Evolutionary conservation across 371 early-diverging fungal genomes (phyloP).

Genomic region (Umbelopsis sp.): DNA sequence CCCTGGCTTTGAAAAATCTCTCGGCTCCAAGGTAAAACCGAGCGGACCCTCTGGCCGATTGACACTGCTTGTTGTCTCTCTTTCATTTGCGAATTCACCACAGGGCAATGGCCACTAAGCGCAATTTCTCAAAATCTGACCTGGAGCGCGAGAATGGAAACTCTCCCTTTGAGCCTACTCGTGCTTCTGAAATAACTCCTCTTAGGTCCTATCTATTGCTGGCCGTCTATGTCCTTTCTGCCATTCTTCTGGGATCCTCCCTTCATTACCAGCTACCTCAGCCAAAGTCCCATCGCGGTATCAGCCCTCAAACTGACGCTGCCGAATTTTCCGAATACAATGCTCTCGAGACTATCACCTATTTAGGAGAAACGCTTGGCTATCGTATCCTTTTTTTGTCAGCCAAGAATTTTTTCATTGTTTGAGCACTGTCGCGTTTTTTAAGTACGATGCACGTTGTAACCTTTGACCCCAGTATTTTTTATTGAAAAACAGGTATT

Average conservation of each 20-base stretch:
- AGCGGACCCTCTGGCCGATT: constrained; percentile 10
- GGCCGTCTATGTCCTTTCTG: constrained; percentile 4
- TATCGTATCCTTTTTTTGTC: constrained; percentile 44
- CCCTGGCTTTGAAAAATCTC: not conserved
- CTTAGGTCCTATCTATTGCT: not conserved
- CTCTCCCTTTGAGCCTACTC: not conserved
- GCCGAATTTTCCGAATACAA: constrained; percentile 62
- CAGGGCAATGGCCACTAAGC: constrained; percentile 3
- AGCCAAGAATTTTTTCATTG: not conserved
- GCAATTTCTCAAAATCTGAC: not conserved
- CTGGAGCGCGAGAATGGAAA: not conserved
- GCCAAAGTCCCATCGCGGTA: constrained; percentile 43
- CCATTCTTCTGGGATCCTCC: constrained; percentile 23
- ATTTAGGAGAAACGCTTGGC: constrained; percentile 59
- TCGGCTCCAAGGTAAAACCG: not conserved
- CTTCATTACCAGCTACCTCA: constrained; percentile 42
- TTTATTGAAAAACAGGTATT: constrained; percentile 30
- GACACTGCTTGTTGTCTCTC: constrained; percentile 12
- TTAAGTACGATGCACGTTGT: not conserved
- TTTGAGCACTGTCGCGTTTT: not conserved
- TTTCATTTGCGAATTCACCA: not conserved
- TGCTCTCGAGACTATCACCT: constrained; percentile 50
- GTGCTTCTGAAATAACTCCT: constrained; percentile 12
- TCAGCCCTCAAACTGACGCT: constrained; percentile 37
- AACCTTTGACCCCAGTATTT: not conserved